Percentiles rank a stretch among this genome's conserved stretches.
Evolutionary conservation across 108 stramenopile genomes (phyloP).

Genomic region (Aureococcus anophagefferens): DNA sequence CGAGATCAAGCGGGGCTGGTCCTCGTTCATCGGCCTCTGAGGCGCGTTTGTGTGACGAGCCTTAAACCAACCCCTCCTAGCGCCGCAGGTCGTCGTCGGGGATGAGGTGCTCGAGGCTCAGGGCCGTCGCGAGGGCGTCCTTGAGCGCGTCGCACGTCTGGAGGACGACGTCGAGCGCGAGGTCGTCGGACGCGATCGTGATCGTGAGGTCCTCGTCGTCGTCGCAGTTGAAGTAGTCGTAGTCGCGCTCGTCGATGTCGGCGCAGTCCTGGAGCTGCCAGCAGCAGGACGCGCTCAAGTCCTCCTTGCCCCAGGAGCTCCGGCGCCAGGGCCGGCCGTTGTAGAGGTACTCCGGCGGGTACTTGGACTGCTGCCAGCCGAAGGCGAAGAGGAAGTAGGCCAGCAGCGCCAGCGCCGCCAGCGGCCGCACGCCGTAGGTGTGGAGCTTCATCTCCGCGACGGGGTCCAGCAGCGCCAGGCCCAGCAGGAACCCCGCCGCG

Average conservation of each 20-base stretch:
- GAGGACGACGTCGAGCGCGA: too few relatives aligned
- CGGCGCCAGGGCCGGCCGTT: neutral
- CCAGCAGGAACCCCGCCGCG: neutral
- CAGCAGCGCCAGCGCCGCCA: neutral
- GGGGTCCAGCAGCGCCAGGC: neutral
- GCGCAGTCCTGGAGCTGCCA: neutral
- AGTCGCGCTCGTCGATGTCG: neutral
- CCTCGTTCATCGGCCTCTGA: too few relatives aligned
- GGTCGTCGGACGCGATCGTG: too few relatives aligned
- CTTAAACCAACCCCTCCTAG: too few relatives aligned
- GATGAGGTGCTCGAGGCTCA: too few relatives aligned
- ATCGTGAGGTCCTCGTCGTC: neutral
- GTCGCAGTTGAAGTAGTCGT: neutral
- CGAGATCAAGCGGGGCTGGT: too few relatives aligned
- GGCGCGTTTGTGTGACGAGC: too few relatives aligned
- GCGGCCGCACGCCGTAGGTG: neutral
- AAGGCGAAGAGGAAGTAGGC: neutral
- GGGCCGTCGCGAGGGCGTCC: too few relatives aligned
- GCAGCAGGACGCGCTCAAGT: neutral
- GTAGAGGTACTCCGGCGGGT: neutral
- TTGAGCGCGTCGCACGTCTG: too few relatives aligned
- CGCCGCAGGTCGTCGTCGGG: too few relatives aligned
- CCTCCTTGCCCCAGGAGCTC: neutral
- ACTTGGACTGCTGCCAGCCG: neutral
- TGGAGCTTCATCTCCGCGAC: neutral